These are phyloP conservation scores for Xylariaceae sp. DNA, from an alignment of 2,329 filamentous ascomycete genomes.

Conservation along the genomic window DNA sequence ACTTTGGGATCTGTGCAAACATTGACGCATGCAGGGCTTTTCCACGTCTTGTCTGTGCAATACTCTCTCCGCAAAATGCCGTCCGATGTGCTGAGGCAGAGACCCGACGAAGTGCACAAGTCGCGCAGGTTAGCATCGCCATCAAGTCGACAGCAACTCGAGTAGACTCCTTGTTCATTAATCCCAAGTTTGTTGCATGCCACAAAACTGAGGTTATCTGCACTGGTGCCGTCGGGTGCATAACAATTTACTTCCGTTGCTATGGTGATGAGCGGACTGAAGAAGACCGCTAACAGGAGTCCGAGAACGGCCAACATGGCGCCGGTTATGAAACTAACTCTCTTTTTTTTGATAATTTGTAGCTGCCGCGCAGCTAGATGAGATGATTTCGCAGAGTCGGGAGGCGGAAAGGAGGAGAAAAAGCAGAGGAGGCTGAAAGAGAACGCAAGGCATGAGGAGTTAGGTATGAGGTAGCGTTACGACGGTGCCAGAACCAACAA, in stretches of 20 bases:
- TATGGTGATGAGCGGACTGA: neutral
- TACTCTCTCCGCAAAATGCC: conserved; percentile 27
- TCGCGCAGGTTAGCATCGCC: conserved; percentile 25
- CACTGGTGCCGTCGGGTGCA: too few relatives aligned
- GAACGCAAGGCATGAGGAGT: too few relatives aligned
- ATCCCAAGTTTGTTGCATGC: conserved; percentile 36
- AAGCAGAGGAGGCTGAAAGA: too few relatives aligned
- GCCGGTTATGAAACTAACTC: neutral
- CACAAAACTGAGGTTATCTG: conserved; percentile 29
- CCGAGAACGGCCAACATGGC: conserved; percentile 6
- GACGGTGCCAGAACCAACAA: too few relatives aligned
- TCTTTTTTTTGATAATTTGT: neutral
- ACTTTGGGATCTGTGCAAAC: conserved; percentile 27
- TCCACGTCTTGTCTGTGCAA: conserved; percentile 34
- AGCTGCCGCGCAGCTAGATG: neutral
- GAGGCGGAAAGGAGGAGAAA: too few relatives aligned
- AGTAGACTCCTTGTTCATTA: conserved; percentile 29
- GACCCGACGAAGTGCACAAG: conserved; percentile 29
- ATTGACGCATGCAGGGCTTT: conserved; percentile 31
- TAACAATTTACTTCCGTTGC: too few relatives aligned
- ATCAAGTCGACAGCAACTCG: conserved; percentile 32
- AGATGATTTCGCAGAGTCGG: neutral
- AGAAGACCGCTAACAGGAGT: conserved; percentile 1
- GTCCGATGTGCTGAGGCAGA: conserved; percentile 26
- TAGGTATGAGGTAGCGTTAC: too few relatives aligned